Evolutionary conservation across 2,329 filamentous ascomycete genomes (phyloP), one percentile per base, ranked within the genome.

Genomic region (Colletotrichum agaves): DNA sequence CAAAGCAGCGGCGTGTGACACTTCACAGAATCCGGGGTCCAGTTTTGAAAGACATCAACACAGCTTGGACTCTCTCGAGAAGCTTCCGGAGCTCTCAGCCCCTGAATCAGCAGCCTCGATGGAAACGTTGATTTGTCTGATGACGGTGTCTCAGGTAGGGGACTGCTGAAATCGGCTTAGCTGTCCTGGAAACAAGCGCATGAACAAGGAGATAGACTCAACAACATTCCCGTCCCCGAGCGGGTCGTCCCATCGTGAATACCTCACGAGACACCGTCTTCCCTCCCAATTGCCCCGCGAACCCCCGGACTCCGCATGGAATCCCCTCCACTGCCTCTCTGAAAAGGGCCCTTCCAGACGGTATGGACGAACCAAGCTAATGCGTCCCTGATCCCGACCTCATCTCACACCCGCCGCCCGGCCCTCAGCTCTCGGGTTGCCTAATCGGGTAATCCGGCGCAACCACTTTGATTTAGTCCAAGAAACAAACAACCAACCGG

Each of bases 381-480:
- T 27, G 27, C 27, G 5, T 52, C 61, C 33, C 33, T n/a, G n/a
- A 53, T 53, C 33, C 50, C 13, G 33, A 35, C 33, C 47, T n/a
- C 31, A 33, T 4, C 41, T 19, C 50, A 53, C 49, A 53, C 49
- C 27, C 23, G 23, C 23, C 23, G 23, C 23, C 27, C 27, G 27
- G 31, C 15, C 49, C 23, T 35, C 13, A 53, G 49, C 49, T n/a
- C 47, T 65, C 65, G 65, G 65, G 7, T 65, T 68, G 17, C 65
- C 61, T 6, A 47, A 53, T 64, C 27, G 23, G 61, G 65, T 41
- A 68, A 65, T 21, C 65, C 65, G 65, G 61, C 65, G 65, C 61
- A 61, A 33, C 27, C 35, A 53, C 23, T 7, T 35, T 39, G 50
- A 53, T 21, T 21, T 23, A 37, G 12, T 15, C 50, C 31, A 19